Evolutionary conservation across 352 stramenopile species (phyloP), one percentile per base, ranked within the genome.

Genomic region (Globisporangium rhizosaccharum): DNA sequence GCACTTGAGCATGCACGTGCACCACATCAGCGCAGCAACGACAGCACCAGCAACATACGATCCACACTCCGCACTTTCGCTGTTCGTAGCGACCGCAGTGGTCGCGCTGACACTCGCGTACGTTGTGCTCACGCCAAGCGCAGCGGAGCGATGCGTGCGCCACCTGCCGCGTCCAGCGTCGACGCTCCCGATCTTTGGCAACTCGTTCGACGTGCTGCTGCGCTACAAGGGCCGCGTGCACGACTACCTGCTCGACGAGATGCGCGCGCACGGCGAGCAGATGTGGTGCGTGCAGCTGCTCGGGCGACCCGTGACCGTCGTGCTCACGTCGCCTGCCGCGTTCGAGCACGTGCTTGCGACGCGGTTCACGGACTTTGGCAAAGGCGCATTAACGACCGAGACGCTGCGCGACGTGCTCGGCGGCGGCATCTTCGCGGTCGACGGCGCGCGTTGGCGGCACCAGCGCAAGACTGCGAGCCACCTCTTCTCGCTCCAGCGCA

Each of bases 391-490:
- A n/a, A 74, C 66, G 28, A 45, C 50, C 7, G 28, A 51, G 2
- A 56, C 54, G 1, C 58, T 84, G 7, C 33, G 33, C 17, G 70
- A 86, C 41, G 47, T 92, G 5, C 48, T 92, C 11, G 79, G 82
- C 39, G 59, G 67, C 14, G 79, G 79, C 28, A 89, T 92, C 63
- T 87, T 90, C 49, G 62, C 59, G 0, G 63, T 61, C 9, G 75
- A 89, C 50, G 75, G 76, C 7, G 49, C 42, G 28, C 39, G 37
- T 4, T 92, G 82, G 82, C 44, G 62, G 0, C 60, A 78, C 50
- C 82, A 92, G 59, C 75, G 79, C 57, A 89, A 90, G 65, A 82
- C 64, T 8, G 81, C 82, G 63, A 93, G 76, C 51, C 81, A 94
- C 54, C 85, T 96, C 23, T 91, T 93, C 37, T 85, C 73, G 33